These are phyloP conservation scores for cucumber (Cucumis sativus) DNA, from an alignment of 306 rosid species.

Conservation along the genomic window Cucumber_9930_V3 NC_026659.2:9012001-9012500, in stretches of 20 bases:
- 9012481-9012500: background rate
- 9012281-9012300: constrained; percentile 18
- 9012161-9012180: constrained; percentile 19
- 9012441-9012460: constrained; percentile 39
- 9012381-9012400: constrained; percentile 44
- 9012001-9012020: constrained; percentile 78
- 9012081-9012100: constrained; percentile 49
- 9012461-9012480: constrained; percentile 30
- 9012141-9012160: constrained; percentile 32
- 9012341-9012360: constrained; percentile 19
- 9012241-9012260: constrained; percentile 2
- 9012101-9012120: constrained; percentile 33
- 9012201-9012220: constrained; percentile 12
- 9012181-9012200: constrained; percentile 34
- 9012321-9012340: constrained; percentile 21
- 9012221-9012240: background rate
- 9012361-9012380: constrained; percentile 27
- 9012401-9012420: constrained; percentile 26
- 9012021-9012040: constrained; percentile 29
- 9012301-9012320: constrained; percentile 27
- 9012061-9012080: constrained; percentile 60
- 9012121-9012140: constrained; percentile 20
- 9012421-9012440: constrained; percentile 8
- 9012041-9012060: constrained; percentile 38
- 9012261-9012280: constrained; percentile 39